Base-by-base conservation (phyloP, 2,329 filamentous ascomycete genomes). In the Sarocladium brachiariae region DNA sequence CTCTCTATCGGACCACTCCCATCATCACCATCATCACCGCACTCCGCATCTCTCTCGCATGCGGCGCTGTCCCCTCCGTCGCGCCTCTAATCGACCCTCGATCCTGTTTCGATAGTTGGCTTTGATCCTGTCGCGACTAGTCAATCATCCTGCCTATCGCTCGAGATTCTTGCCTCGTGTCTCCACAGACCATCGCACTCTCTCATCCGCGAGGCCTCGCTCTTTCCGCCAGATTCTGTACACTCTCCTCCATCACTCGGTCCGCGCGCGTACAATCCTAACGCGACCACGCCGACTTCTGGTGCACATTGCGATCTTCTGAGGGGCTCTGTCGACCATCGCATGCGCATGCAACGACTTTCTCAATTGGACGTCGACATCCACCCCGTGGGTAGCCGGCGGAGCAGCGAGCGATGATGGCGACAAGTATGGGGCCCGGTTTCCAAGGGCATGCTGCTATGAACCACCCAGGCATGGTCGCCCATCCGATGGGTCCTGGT, bases 371-470 rank as follows among this genome's bases (percentile, higher is more conserved):
- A 62, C 62, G 73, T 80, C 75, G 74, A 77, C 75, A 77, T 80
- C 78, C 77, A 80, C 76, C 61, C 60, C 60, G 77, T 81, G 78
- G 76, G 74, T 76, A 72, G 64, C 74, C 74, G 76, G 70, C 71
- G 59, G 57, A 43, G 50, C 50, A 54, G 51, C 50, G 38, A 59
- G 63, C 72, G 63, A 88, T 86, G 84, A 89, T 89, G 84, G 78
- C 83, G 58, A 63, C 67, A 55, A 83, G 78, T 68, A 80, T 84
- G 70, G 75, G 73, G 57, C 78, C 78, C 59, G 74, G 78, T 62
- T 87, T 82, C 61, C 68, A 72, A 62, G 53, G 84, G 67, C 84
- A 88, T 71, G 82, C 83, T 57, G 81, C 74, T 63, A 86, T 89
- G 81, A 85, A 76, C 60, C 84, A 87, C 65, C 83, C 84, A 55